Conservation (phyloP, 805 yeast species). For the Cyberlindnera xishuangbannaensis region DNA sequence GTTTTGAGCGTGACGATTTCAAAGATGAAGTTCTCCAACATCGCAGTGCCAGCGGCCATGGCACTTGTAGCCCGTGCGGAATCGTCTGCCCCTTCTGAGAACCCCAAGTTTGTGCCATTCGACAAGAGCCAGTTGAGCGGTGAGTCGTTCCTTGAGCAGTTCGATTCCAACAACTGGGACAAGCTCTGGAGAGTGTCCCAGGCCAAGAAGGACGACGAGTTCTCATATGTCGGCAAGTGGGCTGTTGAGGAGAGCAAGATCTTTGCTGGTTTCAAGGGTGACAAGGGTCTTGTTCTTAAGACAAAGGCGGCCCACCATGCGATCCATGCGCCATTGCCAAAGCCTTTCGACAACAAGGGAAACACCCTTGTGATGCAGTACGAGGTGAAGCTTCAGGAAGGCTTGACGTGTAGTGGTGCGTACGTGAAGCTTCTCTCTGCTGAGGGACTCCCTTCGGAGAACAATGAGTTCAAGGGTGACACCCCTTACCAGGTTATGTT, state of each 20-base stretch:
- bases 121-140: slow-evolving; percentile 29
- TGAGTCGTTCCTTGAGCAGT: slow-evolving; percentile 63
- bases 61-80: slow-evolving; percentile 18
- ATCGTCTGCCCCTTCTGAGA: too few species aligned
- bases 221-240: slow-evolving; percentile 73
- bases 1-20: too few species aligned
- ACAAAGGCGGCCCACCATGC: slow-evolving; percentile 79
- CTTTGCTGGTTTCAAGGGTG: slow-evolving; percentile 56
- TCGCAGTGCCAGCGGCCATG: slow-evolving; percentile 22
- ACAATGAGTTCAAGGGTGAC: slow-evolving; percentile 48
- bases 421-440: slow-evolving; percentile 68
- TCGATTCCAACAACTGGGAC: slow-evolving; percentile 34
- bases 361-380: slow-evolving; percentile 78
- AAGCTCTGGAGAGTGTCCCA: slow-evolving; percentile 57
- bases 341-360: slow-evolving; percentile 52
- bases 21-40: slow-evolving; percentile 22
- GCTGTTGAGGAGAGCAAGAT: slow-evolving; percentile 54
- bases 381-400: slow-evolving; percentile 80
- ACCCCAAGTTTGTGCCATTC: slow-evolving; percentile 33
- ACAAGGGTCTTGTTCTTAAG: slow-evolving; percentile 72
- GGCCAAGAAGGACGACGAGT: slow-evolving; percentile 46
- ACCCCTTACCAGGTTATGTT: slow-evolving; percentile 85
- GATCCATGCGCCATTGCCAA: slow-evolving; percentile 56
- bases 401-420: slow-evolving; percentile 83
- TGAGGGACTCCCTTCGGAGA: slow-evolving; percentile 31